Evolutionary conservation across 441 rosid species (phyloP).

Genomic region (Adansonia gregorii): DNA sequence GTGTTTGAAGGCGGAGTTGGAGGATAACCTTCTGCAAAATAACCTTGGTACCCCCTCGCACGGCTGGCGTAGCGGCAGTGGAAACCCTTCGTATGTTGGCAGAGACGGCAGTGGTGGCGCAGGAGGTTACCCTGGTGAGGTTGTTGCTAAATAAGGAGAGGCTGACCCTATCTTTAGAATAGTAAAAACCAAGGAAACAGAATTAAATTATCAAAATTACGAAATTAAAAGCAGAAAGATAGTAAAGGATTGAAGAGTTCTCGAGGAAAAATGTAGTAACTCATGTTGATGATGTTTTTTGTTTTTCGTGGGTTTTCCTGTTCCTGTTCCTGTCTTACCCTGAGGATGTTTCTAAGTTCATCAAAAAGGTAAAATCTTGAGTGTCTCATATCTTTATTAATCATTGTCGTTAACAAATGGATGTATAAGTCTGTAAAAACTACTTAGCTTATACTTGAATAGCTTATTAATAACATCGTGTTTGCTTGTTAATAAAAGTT

Average conservation of each 20-base stretch:
- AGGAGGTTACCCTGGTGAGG: constrained; percentile 52
- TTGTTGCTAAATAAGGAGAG: constrained; percentile 52
- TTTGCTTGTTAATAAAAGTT: too few relatives aligned
- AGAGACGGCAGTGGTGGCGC: constrained; percentile 55
- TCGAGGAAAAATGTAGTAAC: constrained; percentile 62
- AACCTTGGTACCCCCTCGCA: constrained; percentile 87
- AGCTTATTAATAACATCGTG: too few relatives aligned
- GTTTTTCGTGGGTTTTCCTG: too few relatives aligned
- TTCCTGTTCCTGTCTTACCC: not conserved
- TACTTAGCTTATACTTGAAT: too few relatives aligned
- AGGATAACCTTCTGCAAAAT: constrained; percentile 66
- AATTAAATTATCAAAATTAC: not conserved
- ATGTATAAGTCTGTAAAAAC: too few relatives aligned
- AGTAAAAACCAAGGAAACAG: not conserved
- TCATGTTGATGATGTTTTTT: constrained; percentile 40
- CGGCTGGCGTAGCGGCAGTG: constrained; percentile 44
- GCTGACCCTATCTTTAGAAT: constrained; percentile 45
- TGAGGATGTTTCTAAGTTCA: not conserved
- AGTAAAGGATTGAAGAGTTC: constrained; percentile 20
- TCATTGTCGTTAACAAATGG: too few relatives aligned
- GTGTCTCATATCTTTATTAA: too few relatives aligned
- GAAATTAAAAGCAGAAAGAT: not conserved
- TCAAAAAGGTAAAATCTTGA: not conserved
- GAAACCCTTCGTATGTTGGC: constrained; percentile 54
- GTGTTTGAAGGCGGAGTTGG: constrained; percentile 42